Base-by-base conservation (phyloP, 140 eudicot species). In the Oenanthe javanica region DNA sequence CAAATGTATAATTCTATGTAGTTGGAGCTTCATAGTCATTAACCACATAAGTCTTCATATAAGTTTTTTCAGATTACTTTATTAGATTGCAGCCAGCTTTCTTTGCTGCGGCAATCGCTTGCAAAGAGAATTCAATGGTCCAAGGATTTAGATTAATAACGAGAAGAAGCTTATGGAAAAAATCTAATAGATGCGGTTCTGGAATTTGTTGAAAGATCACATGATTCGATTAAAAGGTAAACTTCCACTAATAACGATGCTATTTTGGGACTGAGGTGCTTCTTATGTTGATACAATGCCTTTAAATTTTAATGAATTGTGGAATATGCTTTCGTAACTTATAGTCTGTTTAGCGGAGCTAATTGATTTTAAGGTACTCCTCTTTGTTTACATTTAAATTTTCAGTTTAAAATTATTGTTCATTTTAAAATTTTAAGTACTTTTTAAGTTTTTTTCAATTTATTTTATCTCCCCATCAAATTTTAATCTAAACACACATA, bases 21-120 rank as follows among this genome's bases (percentile, higher is more conserved):
- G 49, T 64, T 13, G 64, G 50, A 73, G 42, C 16, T 47, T 23
- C 40, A 2, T 69, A 71, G 19, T 42, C 64, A 40, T 40, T 19
- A 21, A 66, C 43, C 55, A 63, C 77, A 43, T 27, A 8, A 51
- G 38, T 79, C 51, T 48, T 61, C 27, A 9, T 16, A 14, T 45
- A 46, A 51, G 11, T 13, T 31, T 79, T 47, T 70, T 46, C 61
- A 49, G 48, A 51, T 46, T 36, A 80, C 54, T n/a, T 72, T 52
- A 25, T 82, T 12, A 42, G 73, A 57, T 85, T 86, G 83, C 92
- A 95, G 99, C 99, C 97, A 80, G 97, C 97, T 55, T 89, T 96
- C 84, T 82, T 93, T 84, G 89, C 84, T 83, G 92, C 89, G 50
- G 72, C 91, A 61, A 69, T 89, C 54, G 85, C 84, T 82, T 77